Percentiles rank a stretch among this genome's conserved stretches.
These are phyloP conservation scores for Mycena olivaceomarginata DNA, from an alignment of 768 basidiomycete species.

Conservation along the genomic window DNA sequence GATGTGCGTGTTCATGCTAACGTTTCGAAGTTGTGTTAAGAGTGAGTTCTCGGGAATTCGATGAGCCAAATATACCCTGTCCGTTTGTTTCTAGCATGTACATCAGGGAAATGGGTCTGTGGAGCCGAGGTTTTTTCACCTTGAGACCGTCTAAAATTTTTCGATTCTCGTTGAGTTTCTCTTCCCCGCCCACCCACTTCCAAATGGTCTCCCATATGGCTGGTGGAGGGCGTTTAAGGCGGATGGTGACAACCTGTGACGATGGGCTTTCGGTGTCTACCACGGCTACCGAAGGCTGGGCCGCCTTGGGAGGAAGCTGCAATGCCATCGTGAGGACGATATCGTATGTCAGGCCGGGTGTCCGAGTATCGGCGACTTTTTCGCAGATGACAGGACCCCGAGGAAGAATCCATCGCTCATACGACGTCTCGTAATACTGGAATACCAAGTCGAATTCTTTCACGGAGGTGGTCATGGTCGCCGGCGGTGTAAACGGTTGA, in stretches of 20 bases:
- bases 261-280: constrained; percentile 31
- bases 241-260: constrained; percentile 65
- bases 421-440: constrained; percentile 78
- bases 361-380: constrained; percentile 52
- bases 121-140: constrained; percentile 30
- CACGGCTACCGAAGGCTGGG: constrained; percentile 36
- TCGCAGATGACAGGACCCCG: constrained; percentile 74
- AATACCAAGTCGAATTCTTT: constrained; percentile 85
- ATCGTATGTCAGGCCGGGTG: constrained; percentile 48
- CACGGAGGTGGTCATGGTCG: constrained; percentile 50
- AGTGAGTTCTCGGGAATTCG: constrained; percentile 74
- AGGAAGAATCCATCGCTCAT: constrained; percentile 83
- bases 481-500: constrained; percentile 41
- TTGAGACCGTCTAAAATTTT: constrained; percentile 66
- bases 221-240: constrained; percentile 67
- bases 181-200: constrained; percentile 77
- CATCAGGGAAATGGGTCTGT: constrained; percentile 16
- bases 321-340: constrained; percentile 66
- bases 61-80: constrained; percentile 74
- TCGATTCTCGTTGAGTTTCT: constrained; percentile 70
- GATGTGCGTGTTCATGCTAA: constrained; percentile 52
- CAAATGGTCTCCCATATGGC: constrained; percentile 75
- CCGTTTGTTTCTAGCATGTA: constrained; percentile 59
- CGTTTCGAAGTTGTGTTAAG: constrained; percentile 76
- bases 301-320: constrained; percentile 61